Conservation (phyloP, 2,329 filamentous ascomycete species). For the Fusarium verrucosum region DNA sequence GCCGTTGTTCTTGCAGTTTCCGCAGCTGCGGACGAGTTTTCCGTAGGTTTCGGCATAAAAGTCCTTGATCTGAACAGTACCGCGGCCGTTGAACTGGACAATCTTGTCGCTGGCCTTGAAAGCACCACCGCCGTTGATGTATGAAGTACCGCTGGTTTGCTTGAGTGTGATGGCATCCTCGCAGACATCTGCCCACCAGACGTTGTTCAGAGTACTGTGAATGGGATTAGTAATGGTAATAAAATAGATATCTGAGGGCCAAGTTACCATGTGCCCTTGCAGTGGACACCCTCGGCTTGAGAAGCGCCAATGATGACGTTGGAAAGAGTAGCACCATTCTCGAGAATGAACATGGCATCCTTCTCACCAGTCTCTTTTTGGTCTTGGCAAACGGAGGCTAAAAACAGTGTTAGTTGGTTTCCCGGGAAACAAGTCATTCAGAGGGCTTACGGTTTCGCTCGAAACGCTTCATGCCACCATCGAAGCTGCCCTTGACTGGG, state of each 20-base stretch:
- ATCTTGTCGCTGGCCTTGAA: conserved; percentile 41
- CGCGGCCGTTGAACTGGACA: conserved; percentile 55
- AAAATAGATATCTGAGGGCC: neutral
- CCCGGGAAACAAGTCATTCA: fast-evolving
- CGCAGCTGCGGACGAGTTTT: conserved; percentile 61
- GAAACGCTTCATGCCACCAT: conserved; percentile 38
- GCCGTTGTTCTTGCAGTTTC: conserved; percentile 46
- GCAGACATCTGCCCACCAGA: conserved; percentile 54
- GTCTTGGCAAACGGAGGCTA: conserved; percentile 40
- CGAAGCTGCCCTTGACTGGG: conserved; percentile 32
- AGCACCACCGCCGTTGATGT: conserved; percentile 48
- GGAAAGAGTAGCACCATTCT: conserved; percentile 59
- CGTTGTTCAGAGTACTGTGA: conserved; percentile 47
- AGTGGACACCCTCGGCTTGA: conserved; percentile 62
- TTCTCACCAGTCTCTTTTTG: conserved; percentile 41
- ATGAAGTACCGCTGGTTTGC: conserved; percentile 52
- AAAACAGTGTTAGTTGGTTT: neutral
- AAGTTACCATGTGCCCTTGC: conserved; percentile 54
- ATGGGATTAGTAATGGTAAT: neutral
- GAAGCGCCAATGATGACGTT: conserved; percentile 65
- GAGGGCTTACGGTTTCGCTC: conserved; percentile 27
- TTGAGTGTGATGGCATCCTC: conserved; percentile 51
- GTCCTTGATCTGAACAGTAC: conserved; percentile 51
- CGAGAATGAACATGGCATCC: conserved; percentile 61
- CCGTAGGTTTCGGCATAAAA: conserved; percentile 50